Evolutionary conservation across 768 basidiomycete species (phyloP).

Genomic region (Lanmaoa pseudosensibilis): DNA sequence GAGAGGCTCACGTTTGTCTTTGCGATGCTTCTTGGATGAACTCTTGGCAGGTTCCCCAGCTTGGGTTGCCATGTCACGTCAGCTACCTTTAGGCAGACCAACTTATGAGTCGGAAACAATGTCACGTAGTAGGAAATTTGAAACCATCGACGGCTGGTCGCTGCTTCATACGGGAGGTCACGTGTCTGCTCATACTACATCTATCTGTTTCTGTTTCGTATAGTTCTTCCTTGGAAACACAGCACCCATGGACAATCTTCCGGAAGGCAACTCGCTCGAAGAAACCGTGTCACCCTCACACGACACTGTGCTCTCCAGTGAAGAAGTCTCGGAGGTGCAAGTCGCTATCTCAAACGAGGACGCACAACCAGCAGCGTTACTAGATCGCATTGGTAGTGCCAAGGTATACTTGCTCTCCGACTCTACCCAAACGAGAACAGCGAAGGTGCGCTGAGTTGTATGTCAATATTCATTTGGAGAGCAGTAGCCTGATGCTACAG

Average conservation of each 20-base stretch:
- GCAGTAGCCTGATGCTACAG: conserved; percentile 47
- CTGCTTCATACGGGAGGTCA: conserved; percentile 9
- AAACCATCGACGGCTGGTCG: too few species aligned
- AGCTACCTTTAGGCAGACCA: too few species aligned
- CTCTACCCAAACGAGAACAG: conserved; percentile 52
- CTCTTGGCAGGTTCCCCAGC: conserved; percentile 47
- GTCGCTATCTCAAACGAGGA: conserved; percentile 33
- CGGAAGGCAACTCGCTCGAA: conserved; percentile 36
- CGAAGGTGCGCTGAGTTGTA: conserved; percentile 69
- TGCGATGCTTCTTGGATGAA: conserved; percentile 89
- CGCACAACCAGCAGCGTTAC: conserved; percentile 39
- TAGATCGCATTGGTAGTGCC: conserved; percentile 65
- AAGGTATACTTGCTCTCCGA: conserved; percentile 82
- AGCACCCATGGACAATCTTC: conserved; percentile 48
- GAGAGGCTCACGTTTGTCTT: conserved; percentile 83
- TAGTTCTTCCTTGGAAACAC: conserved; percentile 1
- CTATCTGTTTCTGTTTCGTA: too few species aligned
- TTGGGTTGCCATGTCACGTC: conserved; percentile 23
- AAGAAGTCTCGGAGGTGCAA: conserved; percentile 42
- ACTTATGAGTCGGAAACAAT: too few species aligned
- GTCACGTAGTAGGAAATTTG: too few species aligned
- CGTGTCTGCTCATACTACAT: conserved; percentile 17
- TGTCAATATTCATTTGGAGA: conserved; percentile 37
- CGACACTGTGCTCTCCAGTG: conserved; percentile 55
- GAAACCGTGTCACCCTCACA: conserved; percentile 45